Conservation (phyloP, 2,329 filamentous ascomycete species). For the Cryphonectria radicalis region DNA sequence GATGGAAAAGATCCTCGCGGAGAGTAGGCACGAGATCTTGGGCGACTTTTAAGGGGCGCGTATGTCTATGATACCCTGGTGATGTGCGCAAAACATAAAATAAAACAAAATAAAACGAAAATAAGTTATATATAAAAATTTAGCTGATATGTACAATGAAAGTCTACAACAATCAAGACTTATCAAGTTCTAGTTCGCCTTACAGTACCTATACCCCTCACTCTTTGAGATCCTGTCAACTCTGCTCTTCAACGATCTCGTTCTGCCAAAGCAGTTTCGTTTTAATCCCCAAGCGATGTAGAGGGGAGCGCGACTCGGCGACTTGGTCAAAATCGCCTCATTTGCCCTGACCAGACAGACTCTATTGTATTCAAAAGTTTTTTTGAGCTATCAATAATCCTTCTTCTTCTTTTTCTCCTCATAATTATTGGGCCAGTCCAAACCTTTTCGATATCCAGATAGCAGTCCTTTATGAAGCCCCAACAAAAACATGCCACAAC, state of each 20-base stretch:
- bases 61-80: conserved; percentile 4
- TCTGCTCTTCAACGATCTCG: neutral
- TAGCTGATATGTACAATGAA: neutral
- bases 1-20: conserved; percentile 26
- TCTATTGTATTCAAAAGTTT: neutral
- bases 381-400: neutral
- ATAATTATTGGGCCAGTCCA: conserved; percentile 4
- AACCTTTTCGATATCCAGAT: neutral
- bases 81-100: neutral
- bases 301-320: conserved; percentile 1
- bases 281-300: neutral
- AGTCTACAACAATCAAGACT: neutral
- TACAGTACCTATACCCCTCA: neutral
- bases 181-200: neutral
- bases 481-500: conserved; percentile 22
- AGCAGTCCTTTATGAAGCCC: neutral
- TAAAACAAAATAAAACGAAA: neutral
- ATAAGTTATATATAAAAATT: neutral
- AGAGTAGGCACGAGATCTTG: conserved; percentile 8
- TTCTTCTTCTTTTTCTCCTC: neutral
- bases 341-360: conserved; percentile 2
- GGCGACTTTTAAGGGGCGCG: conserved; percentile 20
- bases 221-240: neutral
- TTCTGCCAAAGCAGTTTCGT: neutral
- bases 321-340: neutral